Evolutionary conservation across 805 yeast species (phyloP).

Genomic region (Candida corydali): DNA sequence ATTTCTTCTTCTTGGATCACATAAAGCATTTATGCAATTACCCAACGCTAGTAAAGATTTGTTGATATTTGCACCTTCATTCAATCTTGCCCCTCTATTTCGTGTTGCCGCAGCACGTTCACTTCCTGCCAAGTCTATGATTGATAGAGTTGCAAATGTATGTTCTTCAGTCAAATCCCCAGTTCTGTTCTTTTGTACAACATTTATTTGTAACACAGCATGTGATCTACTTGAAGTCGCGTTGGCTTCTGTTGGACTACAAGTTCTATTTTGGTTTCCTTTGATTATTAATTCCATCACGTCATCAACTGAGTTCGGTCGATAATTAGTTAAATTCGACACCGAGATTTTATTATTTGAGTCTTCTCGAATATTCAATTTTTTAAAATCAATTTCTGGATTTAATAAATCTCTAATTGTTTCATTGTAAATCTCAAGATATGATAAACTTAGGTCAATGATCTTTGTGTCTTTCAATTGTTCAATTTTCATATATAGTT

Average conservation of each 20-base stretch:
- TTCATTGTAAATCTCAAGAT: slow-evolving; percentile 88
- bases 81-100: slow-evolving; percentile 74
- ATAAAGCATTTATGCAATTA: slow-evolving; percentile 88
- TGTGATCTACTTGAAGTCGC: slow-evolving; percentile 89
- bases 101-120: slow-evolving; percentile 90
- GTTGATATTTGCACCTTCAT: slow-evolving; percentile 93
- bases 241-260: slow-evolving; percentile 88
- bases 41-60: slow-evolving; percentile 85
- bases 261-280: slow-evolving; percentile 76
- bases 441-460: slow-evolving; percentile 63
- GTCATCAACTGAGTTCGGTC: slow-evolving; percentile 59
- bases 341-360: slow-evolving; percentile 62
- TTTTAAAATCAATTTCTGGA: slow-evolving; percentile 46
- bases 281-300: slow-evolving; percentile 71
- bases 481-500: slow-evolving; percentile 62
- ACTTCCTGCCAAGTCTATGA: slow-evolving; percentile 92
- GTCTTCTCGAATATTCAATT: slow-evolving; percentile 68
- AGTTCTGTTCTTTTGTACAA: slow-evolving; percentile 55
- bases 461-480: slow-evolving; percentile 48
- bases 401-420: slow-evolving; percentile 74
- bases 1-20: slow-evolving; percentile 60
- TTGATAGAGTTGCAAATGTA: slow-evolving; percentile 73
- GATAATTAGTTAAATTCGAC: slow-evolving; percentile 61
- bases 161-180: slow-evolving; percentile 65
- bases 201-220: slow-evolving; percentile 82